phyloP scores from a whole-genome alignment of 23 red algal species.

The Gracilaria domingensis region DNA sequence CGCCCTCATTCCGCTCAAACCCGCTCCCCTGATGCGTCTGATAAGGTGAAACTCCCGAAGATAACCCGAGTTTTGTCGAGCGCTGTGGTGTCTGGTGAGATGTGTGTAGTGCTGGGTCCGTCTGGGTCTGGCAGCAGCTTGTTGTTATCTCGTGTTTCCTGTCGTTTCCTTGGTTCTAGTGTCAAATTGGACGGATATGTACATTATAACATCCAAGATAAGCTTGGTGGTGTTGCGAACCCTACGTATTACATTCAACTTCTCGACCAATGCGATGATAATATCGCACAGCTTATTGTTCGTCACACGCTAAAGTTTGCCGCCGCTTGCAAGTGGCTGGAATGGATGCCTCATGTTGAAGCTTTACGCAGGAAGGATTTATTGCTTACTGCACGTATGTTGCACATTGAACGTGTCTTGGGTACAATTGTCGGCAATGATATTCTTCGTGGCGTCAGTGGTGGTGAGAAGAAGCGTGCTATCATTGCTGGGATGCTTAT shows the following conservation, averaged over 20 bases:
- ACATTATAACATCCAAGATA: conserved; percentile 75
- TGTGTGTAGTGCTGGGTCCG: conserved; percentile 86
- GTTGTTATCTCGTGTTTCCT: conserved; percentile 75
- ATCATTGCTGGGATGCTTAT: conserved; percentile 92
- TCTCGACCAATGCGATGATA: conserved; percentile 80
- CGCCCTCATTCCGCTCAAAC: neutral
- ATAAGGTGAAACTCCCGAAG: neutral
- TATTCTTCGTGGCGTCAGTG: conserved; percentile 86
- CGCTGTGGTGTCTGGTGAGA: conserved; percentile 57
- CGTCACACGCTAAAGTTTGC: conserved; percentile 87
- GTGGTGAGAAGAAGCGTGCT: conserved; percentile 95
- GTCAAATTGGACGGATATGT: conserved; percentile 65
- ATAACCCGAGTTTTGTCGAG: neutral
- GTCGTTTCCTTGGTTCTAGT: conserved; percentile 22
- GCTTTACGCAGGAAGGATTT: conserved; percentile 75
- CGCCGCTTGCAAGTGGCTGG: conserved; percentile 77
- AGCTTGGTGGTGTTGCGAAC: neutral
- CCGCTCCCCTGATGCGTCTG: neutral
- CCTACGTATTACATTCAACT: conserved; percentile 73
- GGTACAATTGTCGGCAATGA: conserved; percentile 83
- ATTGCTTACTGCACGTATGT: conserved; percentile 45
- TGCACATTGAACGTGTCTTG: conserved; percentile 82
- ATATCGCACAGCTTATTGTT: conserved; percentile 88
- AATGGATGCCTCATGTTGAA: conserved; percentile 85
- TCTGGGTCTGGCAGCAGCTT: conserved; percentile 84